Percentiles rank a stretch among this genome's conserved stretches.
Evolutionary conservation across 129 eudicot species (phyloP).

Genomic region (Flaveria linearis): DNA sequence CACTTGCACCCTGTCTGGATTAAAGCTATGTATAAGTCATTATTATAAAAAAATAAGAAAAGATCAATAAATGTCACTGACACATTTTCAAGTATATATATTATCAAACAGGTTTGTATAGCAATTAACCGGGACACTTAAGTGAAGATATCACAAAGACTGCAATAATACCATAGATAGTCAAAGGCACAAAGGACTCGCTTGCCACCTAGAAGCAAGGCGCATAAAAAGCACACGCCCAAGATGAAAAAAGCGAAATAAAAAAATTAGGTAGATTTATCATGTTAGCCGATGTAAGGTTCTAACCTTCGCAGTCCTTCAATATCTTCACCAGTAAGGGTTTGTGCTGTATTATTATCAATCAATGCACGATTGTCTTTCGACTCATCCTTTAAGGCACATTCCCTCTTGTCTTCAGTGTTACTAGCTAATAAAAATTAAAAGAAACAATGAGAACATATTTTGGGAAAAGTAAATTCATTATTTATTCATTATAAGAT

Average conservation of each 20-base stretch:
- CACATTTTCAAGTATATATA: too few relatives aligned
- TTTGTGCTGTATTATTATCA: constrained; percentile 92
- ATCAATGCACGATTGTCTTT: constrained; percentile 80
- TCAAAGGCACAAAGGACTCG: too few relatives aligned
- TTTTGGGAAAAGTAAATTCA: neutral
- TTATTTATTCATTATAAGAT: neutral
- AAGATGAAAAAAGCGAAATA: too few relatives aligned
- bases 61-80: neutral
- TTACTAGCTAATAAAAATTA: constrained; percentile 37
- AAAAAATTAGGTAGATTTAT: neutral
- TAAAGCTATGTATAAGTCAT: constrained; percentile 19
- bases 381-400: constrained; percentile 44
- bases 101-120: neutral
- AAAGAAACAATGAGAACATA: neutral
- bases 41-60: neutral
- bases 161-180: neutral
- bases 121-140: neutral
- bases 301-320: constrained; percentile 78
- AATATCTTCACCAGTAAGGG: constrained; percentile 86
- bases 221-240: too few relatives aligned
- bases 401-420: constrained; percentile 49
- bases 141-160: constrained; percentile 4
- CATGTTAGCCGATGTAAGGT: neutral
- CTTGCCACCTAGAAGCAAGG: too few relatives aligned
- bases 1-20: constrained; percentile 85